Conservation (phyloP, 1,139 yeast genomes). For the Hansenula sp. region DNA sequence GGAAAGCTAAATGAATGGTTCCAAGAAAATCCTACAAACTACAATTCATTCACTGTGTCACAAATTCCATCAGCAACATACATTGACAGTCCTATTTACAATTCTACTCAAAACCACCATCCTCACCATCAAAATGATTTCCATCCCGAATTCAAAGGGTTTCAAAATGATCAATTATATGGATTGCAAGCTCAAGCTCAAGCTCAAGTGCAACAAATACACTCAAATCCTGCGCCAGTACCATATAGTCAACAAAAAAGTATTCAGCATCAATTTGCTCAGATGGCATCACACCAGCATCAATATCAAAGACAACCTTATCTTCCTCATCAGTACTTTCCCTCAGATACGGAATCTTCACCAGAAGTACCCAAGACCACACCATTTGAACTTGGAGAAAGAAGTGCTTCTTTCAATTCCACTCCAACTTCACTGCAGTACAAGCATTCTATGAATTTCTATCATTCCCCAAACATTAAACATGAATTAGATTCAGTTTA, state of each 20-base stretch:
- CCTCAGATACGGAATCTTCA: slow-evolving; percentile 1
- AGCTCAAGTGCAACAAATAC: neutral
- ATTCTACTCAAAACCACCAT: neutral
- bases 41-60: neutral
- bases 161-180: neutral
- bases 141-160: neutral
- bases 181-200: neutral
- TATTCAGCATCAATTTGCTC: neutral
- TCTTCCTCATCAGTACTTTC: neutral
- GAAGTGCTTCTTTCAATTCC: neutral
- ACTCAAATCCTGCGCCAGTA: neutral
- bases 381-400: neutral
- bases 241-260: neutral
- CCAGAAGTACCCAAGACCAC: slow-evolving; percentile 1
- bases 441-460: neutral
- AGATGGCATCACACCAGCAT: neutral
- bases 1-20: slow-evolving; percentile 1
- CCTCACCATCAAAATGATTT: neutral
- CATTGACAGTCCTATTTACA: neutral
- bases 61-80: neutral
- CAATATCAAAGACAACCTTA: neutral
- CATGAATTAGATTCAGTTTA: neutral
- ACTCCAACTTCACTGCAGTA: neutral
- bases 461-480: neutral
- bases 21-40: neutral